A percentile compares a stretch with the other conserved stretches of the same genome.
These are phyloP conservation scores for Paraphoma sp. DNA, from an alignment of 2,329 filamentous ascomycete genomes.

Conservation along the genomic window DNA sequence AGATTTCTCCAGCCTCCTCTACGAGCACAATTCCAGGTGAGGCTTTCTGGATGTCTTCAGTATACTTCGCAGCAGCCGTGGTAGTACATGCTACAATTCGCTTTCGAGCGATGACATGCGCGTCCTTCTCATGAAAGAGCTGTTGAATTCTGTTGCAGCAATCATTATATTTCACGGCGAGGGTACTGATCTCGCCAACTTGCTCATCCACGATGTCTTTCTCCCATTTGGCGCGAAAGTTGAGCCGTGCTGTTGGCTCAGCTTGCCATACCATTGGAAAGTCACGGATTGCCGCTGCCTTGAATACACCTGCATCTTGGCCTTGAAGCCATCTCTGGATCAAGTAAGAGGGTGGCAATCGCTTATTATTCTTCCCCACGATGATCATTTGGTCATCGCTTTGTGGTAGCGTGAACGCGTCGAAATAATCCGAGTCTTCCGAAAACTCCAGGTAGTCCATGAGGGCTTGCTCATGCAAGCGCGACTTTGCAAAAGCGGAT, in stretches of 20 bases:
- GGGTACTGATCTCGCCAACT: conserved; percentile 49
- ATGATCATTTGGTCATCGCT: conserved; percentile 53
- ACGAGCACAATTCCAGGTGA: conserved; percentile 68
- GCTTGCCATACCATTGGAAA: conserved; percentile 62
- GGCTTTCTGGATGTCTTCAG: conserved; percentile 60
- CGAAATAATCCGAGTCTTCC: conserved; percentile 59
- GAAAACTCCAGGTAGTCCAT: conserved; percentile 63
- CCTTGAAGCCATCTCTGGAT: conserved; percentile 61
- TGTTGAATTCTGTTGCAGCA: conserved; percentile 49
- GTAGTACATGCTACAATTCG: conserved; percentile 75
- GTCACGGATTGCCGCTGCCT: conserved; percentile 27
- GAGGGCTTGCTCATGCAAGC: conserved; percentile 27
- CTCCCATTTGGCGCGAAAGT: conserved; percentile 38
- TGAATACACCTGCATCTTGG: conserved; percentile 54
- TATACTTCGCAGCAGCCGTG: conserved; percentile 70
- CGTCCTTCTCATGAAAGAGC: conserved; percentile 33
- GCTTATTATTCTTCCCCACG: conserved; percentile 57
- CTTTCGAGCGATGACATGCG: conserved; percentile 56
- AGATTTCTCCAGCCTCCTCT: conserved; percentile 76
- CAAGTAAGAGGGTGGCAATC: conserved; percentile 58
- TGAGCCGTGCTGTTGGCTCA: conserved; percentile 42
- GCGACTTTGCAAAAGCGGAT: conserved; percentile 8
- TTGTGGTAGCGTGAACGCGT: conserved; percentile 62
- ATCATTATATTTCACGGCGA: conserved; percentile 52
- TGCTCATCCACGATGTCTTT: conserved; percentile 57